A percentile compares a stretch with the other conserved stretches of the same genome.
phyloP scores from a whole-genome alignment of 805 yeast species.

The Blastobotrys muscicola region DNA sequence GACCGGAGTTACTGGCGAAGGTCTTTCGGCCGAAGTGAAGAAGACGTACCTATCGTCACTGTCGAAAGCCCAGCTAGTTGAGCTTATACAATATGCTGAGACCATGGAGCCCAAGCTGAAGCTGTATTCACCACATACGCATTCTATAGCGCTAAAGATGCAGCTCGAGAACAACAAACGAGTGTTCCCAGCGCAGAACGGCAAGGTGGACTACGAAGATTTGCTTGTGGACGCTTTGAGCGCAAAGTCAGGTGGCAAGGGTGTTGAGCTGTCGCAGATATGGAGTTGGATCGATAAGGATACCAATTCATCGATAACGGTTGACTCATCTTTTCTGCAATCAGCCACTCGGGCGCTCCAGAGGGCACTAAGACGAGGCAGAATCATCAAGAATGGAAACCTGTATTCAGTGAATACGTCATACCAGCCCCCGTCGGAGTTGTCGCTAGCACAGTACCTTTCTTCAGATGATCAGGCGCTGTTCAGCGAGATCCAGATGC shows the following conservation, averaged over 20 bases:
- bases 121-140: constrained; percentile 30
- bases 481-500: constrained; percentile 25
- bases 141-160: constrained; percentile 25
- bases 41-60: constrained; percentile 30
- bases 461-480: constrained; percentile 29
- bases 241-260: constrained; percentile 24
- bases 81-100: constrained; percentile 31
- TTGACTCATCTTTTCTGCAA: constrained; percentile 27
- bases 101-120: constrained; percentile 29
- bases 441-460: constrained; percentile 24
- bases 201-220: constrained; percentile 25
- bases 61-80: constrained; percentile 32
- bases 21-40: constrained; percentile 28
- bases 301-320: constrained; percentile 17
- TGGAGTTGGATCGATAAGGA: constrained; percentile 23
- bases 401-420: constrained; percentile 23
- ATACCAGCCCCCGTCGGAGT: constrained; percentile 26
- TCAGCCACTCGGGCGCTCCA: constrained; percentile 31
- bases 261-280: constrained; percentile 19
- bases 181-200: constrained; percentile 13
- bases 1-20: constrained; percentile 29
- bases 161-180: constrained; percentile 23
- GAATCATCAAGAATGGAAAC: constrained; percentile 24
- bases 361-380: constrained; percentile 28
- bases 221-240: constrained; percentile 25